These are phyloP conservation scores for Raffaelea ambrosiae DNA, from an alignment of 2,329 filamentous ascomycete species.

Conservation along the genomic window DNA sequence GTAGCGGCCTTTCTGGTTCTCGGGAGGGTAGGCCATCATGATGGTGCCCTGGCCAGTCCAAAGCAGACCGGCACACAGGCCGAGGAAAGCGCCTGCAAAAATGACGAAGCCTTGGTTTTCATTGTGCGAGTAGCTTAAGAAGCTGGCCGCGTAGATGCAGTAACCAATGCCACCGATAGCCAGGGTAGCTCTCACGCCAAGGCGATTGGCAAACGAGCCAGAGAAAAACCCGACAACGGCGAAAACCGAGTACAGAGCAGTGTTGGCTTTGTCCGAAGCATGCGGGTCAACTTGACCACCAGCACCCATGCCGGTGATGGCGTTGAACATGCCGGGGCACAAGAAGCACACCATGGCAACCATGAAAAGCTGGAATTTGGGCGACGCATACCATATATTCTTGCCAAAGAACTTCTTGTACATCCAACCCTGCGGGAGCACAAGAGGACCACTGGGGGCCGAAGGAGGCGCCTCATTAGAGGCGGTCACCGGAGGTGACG, in stretches of 20 bases:
- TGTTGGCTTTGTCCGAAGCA: conserved; percentile 23
- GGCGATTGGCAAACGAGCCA: conserved; percentile 67
- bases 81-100: conserved; percentile 67
- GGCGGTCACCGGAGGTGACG: no score
- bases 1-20: conserved; percentile 75
- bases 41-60: conserved; percentile 79
- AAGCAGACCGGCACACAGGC: conserved; percentile 68
- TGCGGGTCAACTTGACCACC: conserved; percentile 16
- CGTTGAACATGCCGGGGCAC: conserved; percentile 27
- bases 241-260: conserved; percentile 40
- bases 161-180: conserved; percentile 69
- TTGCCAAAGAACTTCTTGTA: conserved; percentile 53
- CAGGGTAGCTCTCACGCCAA: conserved; percentile 61
- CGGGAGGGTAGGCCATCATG: conserved; percentile 83
- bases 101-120: conserved; percentile 61
- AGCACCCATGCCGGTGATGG: conserved; percentile 17
- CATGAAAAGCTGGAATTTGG: conserved; percentile 62
- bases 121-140: conserved; percentile 63
- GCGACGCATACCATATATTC: conserved; percentile 64
- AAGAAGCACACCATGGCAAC: conserved; percentile 57
- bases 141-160: conserved; percentile 62
- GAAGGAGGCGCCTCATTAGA: no score
- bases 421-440: conserved; percentile 51
- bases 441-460: conserved; percentile 3
- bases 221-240: conserved; percentile 60